These are phyloP conservation scores for Vitis riparia DNA, from an alignment of 164 flowering plant species.

Conservation along the genomic window DNA sequence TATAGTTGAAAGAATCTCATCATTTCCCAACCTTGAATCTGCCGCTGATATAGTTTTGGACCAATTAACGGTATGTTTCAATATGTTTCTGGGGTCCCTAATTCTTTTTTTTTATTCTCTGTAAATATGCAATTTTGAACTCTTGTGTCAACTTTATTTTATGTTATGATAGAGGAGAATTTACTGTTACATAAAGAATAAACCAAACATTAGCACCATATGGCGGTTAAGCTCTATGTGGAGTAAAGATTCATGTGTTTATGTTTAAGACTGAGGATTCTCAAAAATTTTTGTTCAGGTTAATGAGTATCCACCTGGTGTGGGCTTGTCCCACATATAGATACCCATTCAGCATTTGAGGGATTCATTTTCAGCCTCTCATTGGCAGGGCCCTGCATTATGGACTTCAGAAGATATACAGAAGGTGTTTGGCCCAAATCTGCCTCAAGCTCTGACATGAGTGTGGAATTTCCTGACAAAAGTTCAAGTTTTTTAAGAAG, in stretches of 20 bases:
- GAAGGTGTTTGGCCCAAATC: conserved; percentile 50
- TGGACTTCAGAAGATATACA: conserved; percentile 88
- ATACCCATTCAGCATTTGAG: conserved; percentile 97
- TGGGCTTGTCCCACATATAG: conserved; percentile 96
- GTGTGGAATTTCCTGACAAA: conserved; percentile 29
- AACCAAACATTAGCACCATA: too few species aligned
- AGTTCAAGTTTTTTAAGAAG: conserved; percentile 40
- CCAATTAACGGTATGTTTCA: conserved; percentile 74
- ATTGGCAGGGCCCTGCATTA: conserved; percentile 92
- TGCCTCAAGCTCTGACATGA: conserved; percentile 20
- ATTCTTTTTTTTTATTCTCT: background rate
- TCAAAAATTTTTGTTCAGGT: conserved; percentile 50
- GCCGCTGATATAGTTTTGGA: conserved; percentile 41
- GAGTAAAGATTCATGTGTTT: too few species aligned
- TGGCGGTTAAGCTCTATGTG: too few species aligned
- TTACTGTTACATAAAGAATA: too few species aligned
- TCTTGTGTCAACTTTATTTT: background rate
- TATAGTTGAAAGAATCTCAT: conserved; percentile 50
- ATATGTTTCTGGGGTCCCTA: background rate
- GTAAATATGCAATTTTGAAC: background rate
- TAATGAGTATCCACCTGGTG: conserved; percentile 90
- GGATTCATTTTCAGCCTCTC: conserved; percentile 90
- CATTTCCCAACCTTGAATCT: conserved; percentile 30
- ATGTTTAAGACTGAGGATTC: conserved; percentile 1
- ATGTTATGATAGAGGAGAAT: background rate